Conservation (phyloP, 2,329 filamentous ascomycete genomes). For the Amesomyces nigricolor region DNA sequence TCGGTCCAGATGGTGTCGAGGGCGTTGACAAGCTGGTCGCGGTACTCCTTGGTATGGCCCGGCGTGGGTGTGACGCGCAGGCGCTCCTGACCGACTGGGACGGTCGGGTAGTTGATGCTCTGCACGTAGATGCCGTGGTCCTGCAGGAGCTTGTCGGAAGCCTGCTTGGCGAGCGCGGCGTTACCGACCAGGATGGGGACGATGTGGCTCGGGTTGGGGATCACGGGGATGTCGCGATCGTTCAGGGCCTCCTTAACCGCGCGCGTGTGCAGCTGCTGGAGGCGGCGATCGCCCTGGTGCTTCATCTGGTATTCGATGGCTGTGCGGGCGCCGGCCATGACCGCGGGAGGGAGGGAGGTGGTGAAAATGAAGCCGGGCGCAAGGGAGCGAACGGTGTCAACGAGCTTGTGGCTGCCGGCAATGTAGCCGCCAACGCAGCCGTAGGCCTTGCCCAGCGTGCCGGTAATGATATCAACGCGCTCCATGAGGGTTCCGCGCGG, state of each 20-base stretch:
- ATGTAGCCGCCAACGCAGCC: slow-evolving; percentile 98
- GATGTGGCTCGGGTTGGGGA: slow-evolving; percentile 96
- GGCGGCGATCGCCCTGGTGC: slow-evolving; percentile 77
- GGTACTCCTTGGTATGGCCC: slow-evolving; percentile 78
- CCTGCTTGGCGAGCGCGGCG: slow-evolving; percentile 84
- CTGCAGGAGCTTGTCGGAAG: slow-evolving; percentile 84
- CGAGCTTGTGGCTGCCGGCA: slow-evolving; percentile 76
- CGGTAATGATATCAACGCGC: slow-evolving; percentile 94
- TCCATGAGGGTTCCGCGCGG: slow-evolving; percentile 86
- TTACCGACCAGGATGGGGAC: slow-evolving; percentile 90
- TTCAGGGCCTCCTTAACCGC: slow-evolving; percentile 82
- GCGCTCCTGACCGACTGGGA: slow-evolving; percentile 95
- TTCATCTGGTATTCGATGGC: slow-evolving; percentile 92
- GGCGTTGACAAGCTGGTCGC: slow-evolving; percentile 77
- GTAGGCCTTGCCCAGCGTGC: slow-evolving; percentile 94
- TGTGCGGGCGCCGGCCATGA: slow-evolving; percentile 87
- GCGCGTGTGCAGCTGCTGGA: slow-evolving; percentile 94
- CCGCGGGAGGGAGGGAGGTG: slow-evolving; percentile 88
- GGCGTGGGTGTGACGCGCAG: slow-evolving; percentile 94
- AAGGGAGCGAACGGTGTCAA: slow-evolving; percentile 89
- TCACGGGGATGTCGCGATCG: slow-evolving; percentile 83
- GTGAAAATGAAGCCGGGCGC: slow-evolving; percentile 99
- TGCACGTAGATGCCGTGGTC: slow-evolving; percentile 96
- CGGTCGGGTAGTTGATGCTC: slow-evolving; percentile 98
- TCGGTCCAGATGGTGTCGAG: slow-evolving; percentile 84